These are phyloP conservation scores for Alternaria sp. DNA, from an alignment of 2,329 filamentous ascomycete genomes.

Conservation along the genomic window DNA sequence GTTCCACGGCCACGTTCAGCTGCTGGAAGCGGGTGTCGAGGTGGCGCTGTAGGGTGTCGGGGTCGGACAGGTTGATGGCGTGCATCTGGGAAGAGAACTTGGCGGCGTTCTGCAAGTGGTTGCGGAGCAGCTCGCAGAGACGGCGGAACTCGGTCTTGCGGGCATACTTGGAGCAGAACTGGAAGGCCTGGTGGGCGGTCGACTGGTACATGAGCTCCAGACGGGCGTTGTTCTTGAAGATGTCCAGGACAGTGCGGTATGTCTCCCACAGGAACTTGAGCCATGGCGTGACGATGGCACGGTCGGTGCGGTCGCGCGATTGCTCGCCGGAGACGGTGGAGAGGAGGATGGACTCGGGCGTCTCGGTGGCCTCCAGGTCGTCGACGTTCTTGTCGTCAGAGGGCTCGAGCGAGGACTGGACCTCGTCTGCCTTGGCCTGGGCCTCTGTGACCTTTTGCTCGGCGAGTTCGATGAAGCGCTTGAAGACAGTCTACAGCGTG, in stretches of 20 bases:
- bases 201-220: constrained; percentile 98
- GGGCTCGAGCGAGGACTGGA: constrained; percentile 86
- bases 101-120: constrained; percentile 98
- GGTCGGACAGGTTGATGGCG: constrained; percentile 97
- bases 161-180: constrained; percentile 97
- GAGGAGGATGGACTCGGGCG: constrained; percentile 95
- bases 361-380: constrained; percentile 96
- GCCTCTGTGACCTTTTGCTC: constrained; percentile 96
- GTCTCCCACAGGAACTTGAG: constrained; percentile 99
- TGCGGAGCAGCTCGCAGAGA: constrained; percentile 96
- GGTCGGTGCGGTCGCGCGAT: constrained; percentile 94
- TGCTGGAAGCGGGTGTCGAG: constrained; percentile 98
- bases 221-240: constrained; percentile 97
- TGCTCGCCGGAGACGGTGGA: constrained; percentile 98
- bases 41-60: constrained; percentile 95
- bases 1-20: constrained; percentile 95
- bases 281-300: constrained; percentile 98
- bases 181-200: constrained; percentile 96
- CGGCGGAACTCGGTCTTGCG: constrained; percentile 99
- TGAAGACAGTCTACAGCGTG: constrained; percentile 73
- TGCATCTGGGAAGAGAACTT: constrained; percentile 99
- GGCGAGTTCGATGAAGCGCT: constrained; percentile 97
- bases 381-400: constrained; percentile 80
- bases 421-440: constrained; percentile 93
- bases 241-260: constrained; percentile 97